These are phyloP conservation scores for Pseudomicrostroma phylloplanum DNA, from an alignment of 1,284 basidiomycete species.

Conservation along the genomic window DNA sequence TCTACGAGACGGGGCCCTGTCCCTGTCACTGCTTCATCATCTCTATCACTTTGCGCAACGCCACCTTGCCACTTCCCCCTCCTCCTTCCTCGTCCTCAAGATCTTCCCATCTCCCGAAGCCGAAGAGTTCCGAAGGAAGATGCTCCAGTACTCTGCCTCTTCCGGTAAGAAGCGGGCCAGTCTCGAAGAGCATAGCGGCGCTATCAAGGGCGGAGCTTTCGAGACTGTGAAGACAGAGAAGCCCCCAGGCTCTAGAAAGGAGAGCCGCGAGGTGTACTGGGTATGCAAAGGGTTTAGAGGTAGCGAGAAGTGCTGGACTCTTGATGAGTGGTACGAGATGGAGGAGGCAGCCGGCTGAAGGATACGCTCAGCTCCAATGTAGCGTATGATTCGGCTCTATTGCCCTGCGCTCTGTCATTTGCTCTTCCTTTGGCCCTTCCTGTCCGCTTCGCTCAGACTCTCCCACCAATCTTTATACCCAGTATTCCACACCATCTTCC, in stretches of 20 bases:
- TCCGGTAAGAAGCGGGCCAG: background rate
- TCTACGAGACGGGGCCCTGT: background rate
- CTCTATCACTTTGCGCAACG: background rate
- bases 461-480: slow-evolving; percentile 7
- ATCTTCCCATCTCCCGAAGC: background rate
- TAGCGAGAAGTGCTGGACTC: no score
- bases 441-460: background rate
- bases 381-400: no score
- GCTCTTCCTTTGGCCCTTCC: background rate
- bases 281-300: background rate
- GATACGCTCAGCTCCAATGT: no score
- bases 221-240: background rate
- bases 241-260: background rate
- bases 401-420: no score
- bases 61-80: background rate
- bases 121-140: background rate
- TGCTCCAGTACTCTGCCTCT: background rate
- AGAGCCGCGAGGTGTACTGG: background rate
- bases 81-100: background rate
- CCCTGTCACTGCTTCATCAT: background rate
- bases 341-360: no score
- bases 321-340: no score
- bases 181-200: background rate
- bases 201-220: background rate
- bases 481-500: slow-evolving; percentile 7